Evolutionary conservation across 2,329 filamentous ascomycete genomes (phyloP).

Genomic region (Ophiostoma perfectum): DNA sequence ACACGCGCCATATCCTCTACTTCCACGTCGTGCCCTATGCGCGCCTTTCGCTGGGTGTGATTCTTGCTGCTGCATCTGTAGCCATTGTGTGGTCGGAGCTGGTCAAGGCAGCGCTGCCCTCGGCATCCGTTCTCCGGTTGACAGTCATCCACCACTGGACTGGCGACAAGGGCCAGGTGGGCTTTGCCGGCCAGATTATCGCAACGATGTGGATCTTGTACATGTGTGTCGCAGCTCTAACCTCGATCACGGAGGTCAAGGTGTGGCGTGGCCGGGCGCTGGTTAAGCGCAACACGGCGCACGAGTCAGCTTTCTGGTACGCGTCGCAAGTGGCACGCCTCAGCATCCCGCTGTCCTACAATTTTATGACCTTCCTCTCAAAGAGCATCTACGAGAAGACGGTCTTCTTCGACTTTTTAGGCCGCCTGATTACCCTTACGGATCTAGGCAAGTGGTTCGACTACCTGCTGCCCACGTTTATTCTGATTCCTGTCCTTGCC

Average conservation of each 20-base stretch:
- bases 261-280: conserved; percentile 96
- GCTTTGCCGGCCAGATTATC: conserved; percentile 79
- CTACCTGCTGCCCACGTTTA: conserved; percentile 79
- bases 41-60: conserved; percentile 57
- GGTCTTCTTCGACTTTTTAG: conserved; percentile 82
- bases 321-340: conserved; percentile 86
- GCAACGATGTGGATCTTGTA: conserved; percentile 88
- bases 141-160: conserved; percentile 71
- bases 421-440: conserved; percentile 75
- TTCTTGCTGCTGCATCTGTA: conserved; percentile 69
- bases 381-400: conserved; percentile 67
- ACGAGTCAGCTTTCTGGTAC: conserved; percentile 95
- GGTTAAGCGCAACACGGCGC: conserved; percentile 83
- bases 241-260: conserved; percentile 83
- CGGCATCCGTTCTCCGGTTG: conserved; percentile 63
- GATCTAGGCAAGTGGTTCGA: conserved; percentile 79
- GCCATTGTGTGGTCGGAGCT: conserved; percentile 92
- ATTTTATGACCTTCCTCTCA: conserved; percentile 88
- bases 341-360: conserved; percentile 89
- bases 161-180: conserved; percentile 66
- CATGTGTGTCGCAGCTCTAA: conserved; percentile 87
- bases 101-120: conserved; percentile 73
- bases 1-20: conserved; percentile 73
- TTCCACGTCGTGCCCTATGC: conserved; percentile 66
- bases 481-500: conserved; percentile 78